phyloP scores from a whole-genome alignment of 805 yeast genomes.

The Kodamaea laetipori region DNA sequence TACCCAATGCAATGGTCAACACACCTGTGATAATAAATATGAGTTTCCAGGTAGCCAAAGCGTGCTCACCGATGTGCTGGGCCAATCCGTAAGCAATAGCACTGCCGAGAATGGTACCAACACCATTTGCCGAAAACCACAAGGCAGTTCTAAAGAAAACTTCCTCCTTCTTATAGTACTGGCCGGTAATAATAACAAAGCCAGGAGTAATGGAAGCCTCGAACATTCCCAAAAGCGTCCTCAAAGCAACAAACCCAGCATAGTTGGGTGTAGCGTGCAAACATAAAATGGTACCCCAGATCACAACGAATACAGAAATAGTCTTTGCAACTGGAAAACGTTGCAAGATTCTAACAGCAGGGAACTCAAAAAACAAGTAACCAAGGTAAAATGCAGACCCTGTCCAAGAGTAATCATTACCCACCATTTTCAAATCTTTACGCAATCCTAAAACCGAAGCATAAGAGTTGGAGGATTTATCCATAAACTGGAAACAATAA shows the following conservation, averaged over 20 bases:
- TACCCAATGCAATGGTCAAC: slow-evolving; percentile 55
- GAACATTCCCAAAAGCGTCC: slow-evolving; percentile 42
- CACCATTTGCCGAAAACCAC: slow-evolving; percentile 41
- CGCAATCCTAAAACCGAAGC: slow-evolving; percentile 57
- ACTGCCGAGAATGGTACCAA: slow-evolving; percentile 45
- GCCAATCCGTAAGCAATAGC: slow-evolving; percentile 57
- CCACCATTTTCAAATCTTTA: slow-evolving; percentile 48
- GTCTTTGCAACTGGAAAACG: slow-evolving; percentile 58
- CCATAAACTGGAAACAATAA: slow-evolving; percentile 60
- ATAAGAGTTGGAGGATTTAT: slow-evolving; percentile 53
- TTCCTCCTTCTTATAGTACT: slow-evolving; percentile 38
- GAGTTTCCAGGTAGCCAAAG: slow-evolving; percentile 60
- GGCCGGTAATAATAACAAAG: slow-evolving; percentile 38
- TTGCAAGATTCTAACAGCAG: slow-evolving; percentile 51
- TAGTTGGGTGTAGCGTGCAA: slow-evolving; percentile 53
- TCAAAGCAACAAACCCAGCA: slow-evolving; percentile 42
- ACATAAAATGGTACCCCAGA: slow-evolving; percentile 64
- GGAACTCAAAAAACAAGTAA: slow-evolving; percentile 58
- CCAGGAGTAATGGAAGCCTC: slow-evolving; percentile 46
- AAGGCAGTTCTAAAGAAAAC: slow-evolving; percentile 37
- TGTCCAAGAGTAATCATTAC: slow-evolving; percentile 46
- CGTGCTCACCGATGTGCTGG: slow-evolving; percentile 29
- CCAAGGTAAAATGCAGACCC: slow-evolving; percentile 53
- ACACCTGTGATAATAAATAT: slow-evolving; percentile 62
- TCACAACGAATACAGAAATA: slow-evolving; percentile 47